These are phyloP conservation scores for Cetraspora pellucida DNA, from an alignment of 192 early-diverging fungal genomes.

Conservation along the genomic window DNA sequence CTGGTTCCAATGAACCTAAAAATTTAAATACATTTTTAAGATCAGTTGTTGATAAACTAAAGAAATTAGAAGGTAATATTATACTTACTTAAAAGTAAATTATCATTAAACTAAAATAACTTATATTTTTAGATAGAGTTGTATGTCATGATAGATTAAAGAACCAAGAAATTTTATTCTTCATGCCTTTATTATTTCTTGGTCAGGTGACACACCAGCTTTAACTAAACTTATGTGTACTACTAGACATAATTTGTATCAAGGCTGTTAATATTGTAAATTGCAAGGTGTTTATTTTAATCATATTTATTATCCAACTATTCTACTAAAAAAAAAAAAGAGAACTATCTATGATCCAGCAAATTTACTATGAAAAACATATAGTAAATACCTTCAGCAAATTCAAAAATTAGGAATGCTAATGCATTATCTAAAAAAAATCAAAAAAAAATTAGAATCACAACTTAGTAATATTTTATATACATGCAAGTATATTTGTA, in stretches of 20 bases:
- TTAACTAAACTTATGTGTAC: conserved; percentile 11
- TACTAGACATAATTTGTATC: conserved; percentile 4
- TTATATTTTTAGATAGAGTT: background rate
- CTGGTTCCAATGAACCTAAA: background rate
- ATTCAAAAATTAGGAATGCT: background rate
- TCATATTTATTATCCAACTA: conserved; percentile 10
- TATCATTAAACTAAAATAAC: background rate
- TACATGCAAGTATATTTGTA: too few species aligned
- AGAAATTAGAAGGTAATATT: background rate
- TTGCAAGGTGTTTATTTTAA: background rate
- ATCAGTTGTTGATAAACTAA: background rate
- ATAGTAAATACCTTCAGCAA: background rate
- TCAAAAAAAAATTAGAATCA: too few species aligned
- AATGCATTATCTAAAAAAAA: too few species aligned
- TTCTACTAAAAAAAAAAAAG: background rate
- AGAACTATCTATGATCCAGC: background rate
- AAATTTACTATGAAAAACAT: background rate
- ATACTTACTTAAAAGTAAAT: background rate
- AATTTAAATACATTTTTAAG: conserved; percentile 9
- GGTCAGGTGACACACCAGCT: background rate
- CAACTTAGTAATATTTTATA: too few species aligned
- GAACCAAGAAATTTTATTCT: background rate
- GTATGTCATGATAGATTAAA: background rate
- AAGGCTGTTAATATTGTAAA: background rate
- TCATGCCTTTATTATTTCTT: background rate